Base-by-base conservation (phyloP, 768 basidiomycete genomes). In the Amyloporia xantha region DNA sequence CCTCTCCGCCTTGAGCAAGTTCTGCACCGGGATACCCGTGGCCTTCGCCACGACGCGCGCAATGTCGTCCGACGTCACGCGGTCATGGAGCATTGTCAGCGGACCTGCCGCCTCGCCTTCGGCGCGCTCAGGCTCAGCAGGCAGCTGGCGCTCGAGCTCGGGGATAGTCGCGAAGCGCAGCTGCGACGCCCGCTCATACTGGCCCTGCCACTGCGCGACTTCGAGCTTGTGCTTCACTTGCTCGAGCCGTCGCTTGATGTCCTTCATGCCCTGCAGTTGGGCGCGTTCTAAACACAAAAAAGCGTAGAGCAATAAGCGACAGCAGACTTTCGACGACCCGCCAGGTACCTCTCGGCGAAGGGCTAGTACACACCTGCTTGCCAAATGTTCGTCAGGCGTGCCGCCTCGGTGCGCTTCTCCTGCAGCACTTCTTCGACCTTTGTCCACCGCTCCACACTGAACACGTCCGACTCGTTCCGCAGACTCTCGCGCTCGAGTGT, bases 11-110 rank as follows among this genome's bases (percentile, higher is more conserved):
- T 88, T 90, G 56, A 95, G 66, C 52, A 95, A 66, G 59, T 85
- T 93, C 64, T 88, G 81, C 1, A 94, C 91, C 0, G 92, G 92
- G 23, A 95, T 93, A 5, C 92, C 92, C 1, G 92, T 96, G 0
- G 87, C 76, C 60, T 84, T 86, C 5, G 89, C 90, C 3, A 94
- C 86, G 19, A 94, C 92, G 2, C 87, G 74, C 2, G 92, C 81
- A 43, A 95, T 93, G 63, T 94, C 91, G 57, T 81, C 82, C n/a
- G 84, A 84, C 5, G 87, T 92, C 6, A 96, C 90, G 35, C 90
- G 73, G 53, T 93, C 91, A 55, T 91, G 83, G 27, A 94, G 70
- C 77, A 88, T 86, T 11, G 75, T 64, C 30, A 84, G 65, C 27
- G 79, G 77, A 12, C 70, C 69, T 19, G 75, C 63, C 26, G 54